These are phyloP conservation scores for Kurtzmaniella quercitrusa DNA, from an alignment of 1,139 yeast species.

Conservation along the genomic window DNA sequence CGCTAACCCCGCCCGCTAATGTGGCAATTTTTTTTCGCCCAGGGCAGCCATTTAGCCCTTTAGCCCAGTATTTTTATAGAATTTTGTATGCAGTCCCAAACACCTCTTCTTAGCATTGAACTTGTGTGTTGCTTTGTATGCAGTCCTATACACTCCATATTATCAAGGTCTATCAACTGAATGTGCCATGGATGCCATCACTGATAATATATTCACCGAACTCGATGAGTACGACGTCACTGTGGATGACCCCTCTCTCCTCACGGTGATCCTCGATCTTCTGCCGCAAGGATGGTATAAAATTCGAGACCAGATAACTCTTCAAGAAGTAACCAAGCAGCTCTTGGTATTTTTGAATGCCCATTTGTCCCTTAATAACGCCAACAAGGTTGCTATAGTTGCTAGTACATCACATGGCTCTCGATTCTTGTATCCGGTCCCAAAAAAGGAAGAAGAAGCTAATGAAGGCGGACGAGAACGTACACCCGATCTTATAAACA, in stretches of 20 bases:
- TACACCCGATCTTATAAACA: conserved; percentile 20
- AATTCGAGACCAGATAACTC: conserved; percentile 38
- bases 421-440: conserved; percentile 65
- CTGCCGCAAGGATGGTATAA: conserved; percentile 75
- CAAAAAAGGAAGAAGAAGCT: conserved; percentile 21
- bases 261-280: conserved; percentile 75
- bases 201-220: conserved; percentile 62
- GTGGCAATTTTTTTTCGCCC: too few relatives aligned
- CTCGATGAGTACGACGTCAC: conserved; percentile 28
- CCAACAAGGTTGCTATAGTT: conserved; percentile 80
- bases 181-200: conserved; percentile 62
- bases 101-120: too few relatives aligned
- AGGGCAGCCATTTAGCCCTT: too few relatives aligned
- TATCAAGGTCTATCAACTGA: background rate
- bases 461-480: conserved; percentile 6
- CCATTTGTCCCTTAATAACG: conserved; percentile 79
- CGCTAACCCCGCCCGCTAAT: too few relatives aligned
- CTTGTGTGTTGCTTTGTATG: too few relatives aligned
- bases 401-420: conserved; percentile 75
- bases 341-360: conserved; percentile 75
- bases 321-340: conserved; percentile 56
- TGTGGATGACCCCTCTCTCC: conserved; percentile 72
- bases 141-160: too few relatives aligned
- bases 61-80: too few relatives aligned
- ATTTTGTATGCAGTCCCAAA: too few relatives aligned